Evolutionary conservation across 139 green algal species (phyloP), one percentile per base, ranked within the genome.

Genomic region (Zygnema circumcarinatum): DNA sequence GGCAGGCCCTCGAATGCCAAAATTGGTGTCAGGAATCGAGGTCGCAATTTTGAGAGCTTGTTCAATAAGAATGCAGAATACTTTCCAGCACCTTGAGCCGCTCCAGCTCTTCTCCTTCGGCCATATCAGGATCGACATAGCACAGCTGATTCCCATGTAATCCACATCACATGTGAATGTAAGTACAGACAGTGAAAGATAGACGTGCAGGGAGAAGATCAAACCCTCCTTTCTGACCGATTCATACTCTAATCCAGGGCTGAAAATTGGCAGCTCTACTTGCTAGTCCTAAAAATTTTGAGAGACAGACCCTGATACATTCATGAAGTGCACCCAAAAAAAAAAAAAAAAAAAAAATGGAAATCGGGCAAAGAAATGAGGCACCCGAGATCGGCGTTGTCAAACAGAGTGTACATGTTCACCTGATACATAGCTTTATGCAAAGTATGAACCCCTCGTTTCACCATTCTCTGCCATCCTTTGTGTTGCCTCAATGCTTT

Each of bases 141-240:
- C 69, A 87, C n/a, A 88, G 11, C 82, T 88, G 72, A 72, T 83
- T 7, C n/a, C n/a, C n/a, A n/a, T n/a, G n/a, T n/a, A n/a, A n/a
- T n/a, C n/a, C n/a, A n/a, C n/a, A n/a, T n/a, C n/a, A n/a, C n/a
- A n/a, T n/a, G n/a, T n/a, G n/a, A n/a, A n/a, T n/a, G 56, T 72
- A n/a, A 72, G 56, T 72, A 72, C 56, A 29, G 56, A 72, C 56
- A 72, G 29, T n/a, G 29, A n/a, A n/a, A n/a, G n/a, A n/a, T n/a
- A n/a, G n/a, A n/a, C n/a, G n/a, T n/a, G n/a, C n/a, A 29, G 29
- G 56, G 56, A 29, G 29, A 29, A 29, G 29, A 72, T 29, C 29
- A 72, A 72, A 29, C 56, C 29, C 29, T 29, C 56, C 29, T 72
- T 35, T 35, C 56, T 72, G 29, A 72, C 29, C 56, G 29, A 29